phyloP scores from a whole-genome alignment of 257 asterid species.

The Phtheirospermum japonicum region DNA sequence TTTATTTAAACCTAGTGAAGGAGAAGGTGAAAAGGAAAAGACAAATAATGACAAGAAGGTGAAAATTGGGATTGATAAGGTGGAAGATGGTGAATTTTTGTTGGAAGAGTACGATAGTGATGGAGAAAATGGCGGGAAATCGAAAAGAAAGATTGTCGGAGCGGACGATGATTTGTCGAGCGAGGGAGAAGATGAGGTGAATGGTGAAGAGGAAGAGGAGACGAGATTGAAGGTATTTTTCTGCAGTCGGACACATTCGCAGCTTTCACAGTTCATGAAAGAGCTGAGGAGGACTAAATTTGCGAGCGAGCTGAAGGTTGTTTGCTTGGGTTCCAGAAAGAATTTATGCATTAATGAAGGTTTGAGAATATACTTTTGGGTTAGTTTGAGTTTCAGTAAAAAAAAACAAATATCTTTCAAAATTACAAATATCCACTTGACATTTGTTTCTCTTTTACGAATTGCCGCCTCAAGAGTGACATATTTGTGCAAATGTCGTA shows the following conservation, averaged over 20 bases:
- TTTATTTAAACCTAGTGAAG: conserved; percentile 35
- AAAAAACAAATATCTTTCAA: neutral
- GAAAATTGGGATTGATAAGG: conserved; percentile 44
- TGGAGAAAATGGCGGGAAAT: conserved; percentile 46
- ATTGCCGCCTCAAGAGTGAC: neutral
- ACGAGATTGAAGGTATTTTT: conserved; percentile 61
- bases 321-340: conserved; percentile 93
- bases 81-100: conserved; percentile 70
- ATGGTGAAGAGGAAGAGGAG: conserved; percentile 53
- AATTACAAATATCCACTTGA: neutral
- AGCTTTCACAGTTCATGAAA: conserved; percentile 92
- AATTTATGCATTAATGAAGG: conserved; percentile 91
- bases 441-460: neutral
- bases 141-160: conserved; percentile 57
- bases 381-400: neutral
- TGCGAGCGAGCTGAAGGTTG: conserved; percentile 67
- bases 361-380: conserved; percentile 27
- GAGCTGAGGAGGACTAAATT: conserved; percentile 88
- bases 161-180: conserved; percentile 47
- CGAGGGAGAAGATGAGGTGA: conserved; percentile 68
- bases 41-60: conserved; percentile 22
- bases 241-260: conserved; percentile 97
- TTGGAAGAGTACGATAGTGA: conserved; percentile 83
- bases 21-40: conserved; percentile 32
- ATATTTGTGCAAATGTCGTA: neutral